These are phyloP conservation scores for Skeletonema tropicum DNA, from an alignment of 108 stramenopile species.

Conservation along the genomic window DNA sequence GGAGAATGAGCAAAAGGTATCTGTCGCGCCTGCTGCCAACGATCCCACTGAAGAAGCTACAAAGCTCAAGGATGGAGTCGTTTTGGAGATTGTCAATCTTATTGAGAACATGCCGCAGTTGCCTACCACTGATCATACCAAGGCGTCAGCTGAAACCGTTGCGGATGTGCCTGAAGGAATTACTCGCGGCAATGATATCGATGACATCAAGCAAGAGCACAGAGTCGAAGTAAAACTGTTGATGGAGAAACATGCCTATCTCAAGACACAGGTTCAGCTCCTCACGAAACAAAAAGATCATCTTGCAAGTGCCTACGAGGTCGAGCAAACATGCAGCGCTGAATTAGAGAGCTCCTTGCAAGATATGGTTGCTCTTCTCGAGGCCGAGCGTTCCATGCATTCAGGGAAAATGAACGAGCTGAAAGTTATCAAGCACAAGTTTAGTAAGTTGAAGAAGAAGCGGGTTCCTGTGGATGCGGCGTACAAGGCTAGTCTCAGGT, in stretches of 20 bases:
- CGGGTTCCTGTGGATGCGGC: constrained; percentile 36
- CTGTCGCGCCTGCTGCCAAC: background rate
- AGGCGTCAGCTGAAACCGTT: background rate
- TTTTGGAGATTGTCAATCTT: background rate
- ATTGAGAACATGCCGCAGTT: background rate
- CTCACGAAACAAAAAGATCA: constrained; percentile 13
- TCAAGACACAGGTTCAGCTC: constrained; percentile 18
- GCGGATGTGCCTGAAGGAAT: background rate
- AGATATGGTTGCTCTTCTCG: constrained; percentile 3
- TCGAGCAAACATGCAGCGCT: constrained; percentile 7
- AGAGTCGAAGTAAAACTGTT: constrained; percentile 15
- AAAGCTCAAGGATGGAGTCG: background rate
- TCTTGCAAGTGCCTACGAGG: constrained; percentile 12
- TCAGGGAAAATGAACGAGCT: constrained; percentile 1
- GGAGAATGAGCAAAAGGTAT: background rate
- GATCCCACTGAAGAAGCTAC: background rate
- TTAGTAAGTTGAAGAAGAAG: constrained; percentile 28
- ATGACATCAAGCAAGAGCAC: constrained; percentile 17
- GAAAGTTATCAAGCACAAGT: constrained; percentile 16
- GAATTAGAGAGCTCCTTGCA: constrained; percentile 19
- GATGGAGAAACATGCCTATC: constrained; percentile 18
- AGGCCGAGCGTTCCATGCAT: constrained; percentile 1
- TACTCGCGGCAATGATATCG: constrained; percentile 5
- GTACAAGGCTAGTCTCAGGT: constrained; percentile 16
- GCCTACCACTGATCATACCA: background rate